Percentiles rank a stretch among this genome's conserved stretches.
Evolutionary conservation across 345 rosid genomes (phyloP).

Genomic region (Chamaenerion angustifolium): DNA sequence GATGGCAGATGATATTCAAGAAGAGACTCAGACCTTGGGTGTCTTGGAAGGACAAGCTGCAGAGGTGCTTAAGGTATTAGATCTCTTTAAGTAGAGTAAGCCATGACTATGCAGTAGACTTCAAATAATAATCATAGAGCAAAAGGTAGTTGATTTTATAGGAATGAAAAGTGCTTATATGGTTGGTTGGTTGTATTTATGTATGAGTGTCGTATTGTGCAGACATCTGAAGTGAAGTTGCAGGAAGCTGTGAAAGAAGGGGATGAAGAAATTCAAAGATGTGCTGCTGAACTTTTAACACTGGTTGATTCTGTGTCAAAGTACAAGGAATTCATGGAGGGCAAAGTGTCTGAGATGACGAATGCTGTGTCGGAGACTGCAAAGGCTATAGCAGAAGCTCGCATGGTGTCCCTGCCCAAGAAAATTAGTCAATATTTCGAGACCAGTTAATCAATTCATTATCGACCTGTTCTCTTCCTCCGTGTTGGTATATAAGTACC

Average conservation of each 20-base stretch:
- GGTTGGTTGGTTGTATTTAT: background rate
- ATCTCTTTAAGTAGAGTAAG: background rate
- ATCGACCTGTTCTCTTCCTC: no score
- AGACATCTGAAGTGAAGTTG: constrained; percentile 34
- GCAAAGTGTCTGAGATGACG: constrained; percentile 40
- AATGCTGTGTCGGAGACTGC: constrained; percentile 39
- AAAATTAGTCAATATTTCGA: constrained; percentile 7
- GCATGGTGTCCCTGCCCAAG: constrained; percentile 24
- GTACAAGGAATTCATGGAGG: constrained; percentile 48
- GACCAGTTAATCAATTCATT: no score
- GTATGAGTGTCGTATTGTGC: constrained; percentile 1
- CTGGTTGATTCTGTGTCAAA: constrained; percentile 51
- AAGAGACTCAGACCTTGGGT: constrained; percentile 35
- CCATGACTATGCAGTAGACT: no score
- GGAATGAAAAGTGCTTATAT: no score
- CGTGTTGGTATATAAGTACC: no score
- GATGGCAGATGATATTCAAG: constrained; percentile 37
- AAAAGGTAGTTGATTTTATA: no score
- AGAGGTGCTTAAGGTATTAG: constrained; percentile 42
- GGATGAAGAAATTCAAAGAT: constrained; percentile 47
- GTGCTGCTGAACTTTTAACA: constrained; percentile 38
- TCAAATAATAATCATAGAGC: no score
- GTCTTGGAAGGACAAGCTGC: constrained; percentile 61
- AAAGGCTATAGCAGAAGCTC: constrained; percentile 22
- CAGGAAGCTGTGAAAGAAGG: constrained; percentile 41